Evolutionary conservation across 2,329 filamentous ascomycete genomes (phyloP).

Genomic region (Thelonectria olida): DNA sequence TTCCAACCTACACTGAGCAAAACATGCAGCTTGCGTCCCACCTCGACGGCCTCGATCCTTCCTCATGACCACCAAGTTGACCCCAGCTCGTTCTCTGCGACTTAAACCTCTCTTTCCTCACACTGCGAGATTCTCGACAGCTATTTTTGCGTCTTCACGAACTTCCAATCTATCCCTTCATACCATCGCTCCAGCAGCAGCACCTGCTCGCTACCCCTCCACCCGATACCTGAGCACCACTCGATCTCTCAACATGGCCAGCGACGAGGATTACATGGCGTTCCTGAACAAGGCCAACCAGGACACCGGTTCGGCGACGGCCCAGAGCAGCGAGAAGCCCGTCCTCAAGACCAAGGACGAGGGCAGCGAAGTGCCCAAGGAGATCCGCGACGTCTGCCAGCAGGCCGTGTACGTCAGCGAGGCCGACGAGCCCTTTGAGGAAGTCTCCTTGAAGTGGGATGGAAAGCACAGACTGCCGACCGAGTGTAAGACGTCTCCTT

Average conservation of each 20-base stretch:
- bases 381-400: constrained; percentile 59
- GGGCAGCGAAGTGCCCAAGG: constrained; percentile 67
- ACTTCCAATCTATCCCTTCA: neutral
- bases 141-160: neutral
- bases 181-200: neutral
- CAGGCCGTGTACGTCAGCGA: constrained; percentile 79
- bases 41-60: constrained; percentile 23
- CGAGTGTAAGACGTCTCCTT: constrained; percentile 60
- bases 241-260: constrained; percentile 64
- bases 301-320: constrained; percentile 59
- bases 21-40: constrained; percentile 26
- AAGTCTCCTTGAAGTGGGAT: constrained; percentile 73
- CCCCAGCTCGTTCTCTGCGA: constrained; percentile 15
- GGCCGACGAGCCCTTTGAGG: constrained; percentile 85
- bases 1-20: constrained; percentile 24
- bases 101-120: constrained; percentile 2
- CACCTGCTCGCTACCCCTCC: neutral
- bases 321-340: constrained; percentile 30
- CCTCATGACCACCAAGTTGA: constrained; percentile 31
- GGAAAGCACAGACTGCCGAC: constrained; percentile 63
- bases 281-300: constrained; percentile 90
- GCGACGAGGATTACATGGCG: constrained; percentile 83
- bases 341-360: constrained; percentile 63
- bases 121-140: constrained; percentile 2
- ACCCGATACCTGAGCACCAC: constrained; percentile 35